These are phyloP conservation scores for Venturia carpophila DNA, from an alignment of 2,329 filamentous ascomycete species.

Conservation along the genomic window DNA sequence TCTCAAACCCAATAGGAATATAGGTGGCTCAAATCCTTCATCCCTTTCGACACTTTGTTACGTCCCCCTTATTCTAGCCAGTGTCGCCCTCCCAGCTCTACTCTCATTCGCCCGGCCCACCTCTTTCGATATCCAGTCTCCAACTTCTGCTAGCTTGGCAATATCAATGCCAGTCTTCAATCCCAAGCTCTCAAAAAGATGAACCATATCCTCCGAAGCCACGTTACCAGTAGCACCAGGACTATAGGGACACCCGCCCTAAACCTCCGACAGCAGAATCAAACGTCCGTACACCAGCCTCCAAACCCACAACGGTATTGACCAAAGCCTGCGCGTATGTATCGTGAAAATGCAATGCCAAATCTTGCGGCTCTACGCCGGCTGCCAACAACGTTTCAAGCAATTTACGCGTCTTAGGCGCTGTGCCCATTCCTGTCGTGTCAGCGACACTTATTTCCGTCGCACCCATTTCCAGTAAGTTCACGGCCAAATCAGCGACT, in stretches of 20 bases:
- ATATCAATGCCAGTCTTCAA: slow-evolving; percentile 60
- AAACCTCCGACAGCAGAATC: slow-evolving; percentile 73
- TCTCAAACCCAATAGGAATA: no score
- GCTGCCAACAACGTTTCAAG: slow-evolving; percentile 58
- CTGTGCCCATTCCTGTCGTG: slow-evolving; percentile 84
- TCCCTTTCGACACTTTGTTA: background rate
- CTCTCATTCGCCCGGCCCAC: slow-evolving; percentile 32
- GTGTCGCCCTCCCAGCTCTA: slow-evolving; percentile 32
- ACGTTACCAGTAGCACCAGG: slow-evolving; percentile 83
- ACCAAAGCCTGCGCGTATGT: slow-evolving; percentile 82
- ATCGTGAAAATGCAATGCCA: slow-evolving; percentile 84
- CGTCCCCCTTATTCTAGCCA: slow-evolving; percentile 25
- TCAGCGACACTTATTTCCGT: slow-evolving; percentile 88
- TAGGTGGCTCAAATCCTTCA: background rate
- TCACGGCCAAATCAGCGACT: slow-evolving; percentile 55
- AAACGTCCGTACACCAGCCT: slow-evolving; percentile 70
- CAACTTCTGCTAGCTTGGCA: slow-evolving; percentile 30
- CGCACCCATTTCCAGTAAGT: slow-evolving; percentile 73
- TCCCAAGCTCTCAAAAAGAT: slow-evolving; percentile 64
- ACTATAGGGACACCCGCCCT: slow-evolving; percentile 78
- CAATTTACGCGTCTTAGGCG: slow-evolving; percentile 58
- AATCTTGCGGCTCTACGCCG: slow-evolving; percentile 59
- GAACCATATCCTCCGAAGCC: slow-evolving; percentile 75
- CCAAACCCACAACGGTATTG: slow-evolving; percentile 68
- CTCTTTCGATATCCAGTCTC: slow-evolving; percentile 34